A percentile compares a stretch with the other conserved stretches of the same genome.
These are phyloP conservation scores for Tylopilus vinaceipallidus DNA, from an alignment of 768 basidiomycete species.

Conservation along the genomic window DNA sequence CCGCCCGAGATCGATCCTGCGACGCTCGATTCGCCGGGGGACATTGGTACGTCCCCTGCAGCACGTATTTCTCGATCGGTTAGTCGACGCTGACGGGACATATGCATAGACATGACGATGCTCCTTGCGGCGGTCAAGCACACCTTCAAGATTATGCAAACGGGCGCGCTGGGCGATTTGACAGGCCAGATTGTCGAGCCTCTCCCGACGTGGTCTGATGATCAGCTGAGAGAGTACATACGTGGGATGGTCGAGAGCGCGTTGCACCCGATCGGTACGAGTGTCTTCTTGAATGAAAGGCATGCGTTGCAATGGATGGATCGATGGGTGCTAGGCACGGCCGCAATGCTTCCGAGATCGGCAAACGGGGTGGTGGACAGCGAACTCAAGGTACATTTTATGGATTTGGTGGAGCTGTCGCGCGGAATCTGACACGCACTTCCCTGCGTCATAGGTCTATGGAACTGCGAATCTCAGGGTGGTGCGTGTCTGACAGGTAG, in stretches of 20 bases:
- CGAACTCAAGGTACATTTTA: constrained; percentile 15
- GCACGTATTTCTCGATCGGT: too few relatives aligned
- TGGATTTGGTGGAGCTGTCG: too few relatives aligned
- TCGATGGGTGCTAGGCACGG: too few relatives aligned
- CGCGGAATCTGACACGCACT: too few relatives aligned
- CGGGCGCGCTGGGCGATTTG: constrained; percentile 10
- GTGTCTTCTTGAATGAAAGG: not conserved
- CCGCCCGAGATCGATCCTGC: constrained; percentile 14
- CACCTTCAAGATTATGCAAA: too few relatives aligned
- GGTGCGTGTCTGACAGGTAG: constrained; percentile 1
- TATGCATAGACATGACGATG: constrained; percentile 15
- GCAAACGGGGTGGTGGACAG: constrained; percentile 13
- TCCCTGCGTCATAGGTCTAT: constrained; percentile 8
- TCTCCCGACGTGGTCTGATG: constrained; percentile 15
- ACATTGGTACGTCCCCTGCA: constrained; percentile 4
- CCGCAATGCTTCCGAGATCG: constrained; percentile 19
- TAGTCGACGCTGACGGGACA: too few relatives aligned
- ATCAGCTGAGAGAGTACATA: constrained; percentile 12
- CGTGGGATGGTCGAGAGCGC: constrained; percentile 5
- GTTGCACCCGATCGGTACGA: constrained; percentile 11
- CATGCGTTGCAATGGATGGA: too few relatives aligned
- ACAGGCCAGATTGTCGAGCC: constrained; percentile 13
- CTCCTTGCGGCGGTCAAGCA: constrained; percentile 14
- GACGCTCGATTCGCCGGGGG: constrained; percentile 10
- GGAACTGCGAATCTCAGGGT: constrained; percentile 15